phyloP scores from a whole-genome alignment of 495 filamentous ascomycete genomes.

The Penicillium arizonense region DNA sequence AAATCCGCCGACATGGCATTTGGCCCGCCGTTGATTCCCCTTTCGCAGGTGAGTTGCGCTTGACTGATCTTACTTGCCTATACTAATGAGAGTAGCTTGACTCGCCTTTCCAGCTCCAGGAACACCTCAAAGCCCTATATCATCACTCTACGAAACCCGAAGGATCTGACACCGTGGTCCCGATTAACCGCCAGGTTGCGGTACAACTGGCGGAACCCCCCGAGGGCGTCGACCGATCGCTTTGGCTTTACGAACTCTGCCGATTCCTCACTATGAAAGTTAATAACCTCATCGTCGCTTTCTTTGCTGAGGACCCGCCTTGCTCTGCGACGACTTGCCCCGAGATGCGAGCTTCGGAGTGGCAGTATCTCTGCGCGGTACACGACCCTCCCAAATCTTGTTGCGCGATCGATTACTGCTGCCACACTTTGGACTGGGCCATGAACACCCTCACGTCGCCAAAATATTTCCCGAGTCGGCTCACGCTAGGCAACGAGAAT shows the following conservation, averaged over 20 bases:
- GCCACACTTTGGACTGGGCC: slow-evolving; percentile 96
- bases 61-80: background rate
- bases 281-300: slow-evolving; percentile 85
- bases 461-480: slow-evolving; percentile 87
- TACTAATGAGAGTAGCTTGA: slow-evolving; percentile 63
- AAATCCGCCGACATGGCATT: slow-evolving; percentile 86
- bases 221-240: slow-evolving; percentile 70
- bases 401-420: slow-evolving; percentile 98
- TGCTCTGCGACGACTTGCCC: slow-evolving; percentile 86
- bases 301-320: slow-evolving; percentile 84
- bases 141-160: slow-evolving; percentile 69
- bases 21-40: slow-evolving; percentile 82
- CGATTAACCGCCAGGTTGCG: slow-evolving; percentile 74
- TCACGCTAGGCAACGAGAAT: slow-evolving; percentile 68
- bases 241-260: slow-evolving; percentile 98
- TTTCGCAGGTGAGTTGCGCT: slow-evolving; percentile 65
- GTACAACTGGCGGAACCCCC: slow-evolving; percentile 73
- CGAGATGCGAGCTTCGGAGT: slow-evolving; percentile 97
- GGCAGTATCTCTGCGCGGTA: slow-evolving; percentile 98
- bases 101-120: slow-evolving; percentile 96
- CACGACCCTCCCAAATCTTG: slow-evolving; percentile 93
- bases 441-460: slow-evolving; percentile 84
- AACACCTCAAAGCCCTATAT: slow-evolving; percentile 92
- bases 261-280: slow-evolving; percentile 91
- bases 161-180: slow-evolving; percentile 52